phyloP scores from a whole-genome alignment of 352 stramenopile genomes.

The Pythium biforme region DNA sequence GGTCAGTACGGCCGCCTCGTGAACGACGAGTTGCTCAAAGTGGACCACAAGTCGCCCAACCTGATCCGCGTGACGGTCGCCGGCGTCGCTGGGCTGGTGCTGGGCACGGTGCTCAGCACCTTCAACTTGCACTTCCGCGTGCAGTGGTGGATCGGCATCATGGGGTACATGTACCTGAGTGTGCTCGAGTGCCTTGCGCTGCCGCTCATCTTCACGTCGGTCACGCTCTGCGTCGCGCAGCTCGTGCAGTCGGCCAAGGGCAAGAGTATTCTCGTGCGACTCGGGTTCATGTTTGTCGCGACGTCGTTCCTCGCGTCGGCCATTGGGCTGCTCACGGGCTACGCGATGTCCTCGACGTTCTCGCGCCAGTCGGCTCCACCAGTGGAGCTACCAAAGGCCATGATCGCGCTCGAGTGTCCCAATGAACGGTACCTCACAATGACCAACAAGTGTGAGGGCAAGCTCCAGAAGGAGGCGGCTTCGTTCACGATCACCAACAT shows the following conservation, averaged over 20 bases:
- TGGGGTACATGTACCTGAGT: slow-evolving; percentile 37
- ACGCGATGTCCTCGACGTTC: slow-evolving; percentile 35
- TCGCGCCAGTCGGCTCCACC: slow-evolving; percentile 18
- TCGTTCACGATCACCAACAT: slow-evolving; percentile 43
- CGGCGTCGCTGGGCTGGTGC: slow-evolving; percentile 34
- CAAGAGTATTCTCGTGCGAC: slow-evolving; percentile 39
- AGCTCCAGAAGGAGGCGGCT: slow-evolving; percentile 33
- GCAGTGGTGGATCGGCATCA: slow-evolving; percentile 37
- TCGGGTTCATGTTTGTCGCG: slow-evolving; percentile 40
- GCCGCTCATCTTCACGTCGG: slow-evolving; percentile 66
- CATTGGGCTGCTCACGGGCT: slow-evolving; percentile 40
- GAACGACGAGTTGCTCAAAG: slow-evolving; percentile 14
- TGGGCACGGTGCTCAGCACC: slow-evolving; percentile 34
- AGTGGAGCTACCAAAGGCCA: slow-evolving; percentile 22
- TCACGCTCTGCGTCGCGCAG: slow-evolving; percentile 60
- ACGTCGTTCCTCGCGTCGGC: slow-evolving; percentile 41
- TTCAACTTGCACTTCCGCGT: neutral
- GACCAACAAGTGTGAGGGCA: slow-evolving; percentile 26
- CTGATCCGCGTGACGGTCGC: slow-evolving; percentile 36
- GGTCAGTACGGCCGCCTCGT: slow-evolving; percentile 18
- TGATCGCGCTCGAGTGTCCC: slow-evolving; percentile 48
- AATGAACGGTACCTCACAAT: slow-evolving; percentile 47
- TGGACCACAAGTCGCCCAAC: slow-evolving; percentile 33
- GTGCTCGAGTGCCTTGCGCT: slow-evolving; percentile 54
- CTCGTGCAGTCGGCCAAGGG: slow-evolving; percentile 55